Evolutionary conservation across 345 rosid species (phyloP), one percentile per base, ranked within the genome.

Genomic region (Excoecaria agallocha): DNA sequence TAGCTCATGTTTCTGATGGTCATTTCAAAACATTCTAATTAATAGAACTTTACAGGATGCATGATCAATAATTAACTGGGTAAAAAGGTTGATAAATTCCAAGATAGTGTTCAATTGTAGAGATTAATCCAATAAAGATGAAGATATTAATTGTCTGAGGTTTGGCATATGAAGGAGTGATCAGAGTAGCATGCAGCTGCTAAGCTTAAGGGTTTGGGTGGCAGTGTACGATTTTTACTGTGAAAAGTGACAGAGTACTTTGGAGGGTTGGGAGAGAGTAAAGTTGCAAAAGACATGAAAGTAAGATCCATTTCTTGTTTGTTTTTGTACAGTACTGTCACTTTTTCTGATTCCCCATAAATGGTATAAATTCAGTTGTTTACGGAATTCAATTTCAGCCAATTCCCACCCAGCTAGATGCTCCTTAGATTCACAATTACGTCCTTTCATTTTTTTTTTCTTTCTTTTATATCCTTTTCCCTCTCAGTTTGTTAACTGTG

Each of bases 331-430:
- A 16, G 3, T 12, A 10, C 46, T 52, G 8, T 1, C 35, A 43
- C 49, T 6, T n/a, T 61, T 58, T 22, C 70, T 64, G 75, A 71
- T 65, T 77, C 66, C 19, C 79, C 54, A 62, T 76, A 60, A 69
- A 70, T 69, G 79, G 74, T 30, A 75, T 68, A 39, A 68, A 39
- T 50, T 38, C 54, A 75, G 41, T 45, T 11, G 37, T n/a, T 25
- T 38, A 4, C 30, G 0, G 51, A 15, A 25, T 39, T 62, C 17
- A 39, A 5, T 43, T 9, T 73, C 49, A 19, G 19, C 72, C 67
- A n/a, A 24, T 50, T 8, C 41, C 12, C 11, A 4, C 30, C 25
- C 12, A 5, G 8, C 39, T 61, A 8, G 8, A 45, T 12, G 22
- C 46, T 58, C 2, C 16, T 43, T 41, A 57, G 56, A 19, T 68